Percentiles rank a stretch among this genome's conserved stretches.
These are phyloP conservation scores for Boletus coccyginus DNA, from an alignment of 768 basidiomycete genomes.

Conservation along the genomic window DNA sequence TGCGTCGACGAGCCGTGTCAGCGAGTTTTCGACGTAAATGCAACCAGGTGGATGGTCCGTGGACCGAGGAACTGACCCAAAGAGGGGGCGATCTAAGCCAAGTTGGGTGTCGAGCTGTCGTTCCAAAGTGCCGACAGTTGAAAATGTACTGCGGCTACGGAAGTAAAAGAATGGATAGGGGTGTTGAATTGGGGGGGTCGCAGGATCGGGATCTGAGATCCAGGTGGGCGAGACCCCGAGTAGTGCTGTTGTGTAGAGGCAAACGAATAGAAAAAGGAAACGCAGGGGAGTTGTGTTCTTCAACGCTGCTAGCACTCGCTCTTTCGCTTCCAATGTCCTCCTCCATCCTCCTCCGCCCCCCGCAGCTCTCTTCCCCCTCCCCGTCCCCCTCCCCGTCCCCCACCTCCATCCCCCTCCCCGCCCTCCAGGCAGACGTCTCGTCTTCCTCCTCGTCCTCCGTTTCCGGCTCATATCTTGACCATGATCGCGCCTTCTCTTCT, in stretches of 20 bases:
- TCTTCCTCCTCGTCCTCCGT: slow-evolving; percentile 20
- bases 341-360: slow-evolving; percentile 22
- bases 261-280: slow-evolving; percentile 15
- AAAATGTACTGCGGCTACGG: neutral
- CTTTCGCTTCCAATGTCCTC: slow-evolving; percentile 13
- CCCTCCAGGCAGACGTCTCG: slow-evolving; percentile 13
- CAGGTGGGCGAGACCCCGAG: slow-evolving; percentile 11
- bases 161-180: neutral
- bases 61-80: neutral
- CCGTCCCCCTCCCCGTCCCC: slow-evolving; percentile 12
- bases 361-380: neutral
- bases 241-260: slow-evolving; percentile 4
- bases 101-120: no score
- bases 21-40: neutral
- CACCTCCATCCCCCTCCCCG: slow-evolving; percentile 6
- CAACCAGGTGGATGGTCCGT: no score
- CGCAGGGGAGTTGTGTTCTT: neutral
- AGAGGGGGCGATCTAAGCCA: no score
- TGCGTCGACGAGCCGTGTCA: neutral
- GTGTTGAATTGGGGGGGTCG: neutral
- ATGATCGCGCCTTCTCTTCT: slow-evolving; percentile 4
- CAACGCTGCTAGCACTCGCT: neutral
- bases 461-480: slow-evolving; percentile 20
- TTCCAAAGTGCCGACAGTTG: no score
- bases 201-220: slow-evolving; percentile 6